Base-by-base conservation (phyloP, 139 green algal species). In the Microglena sp. region DNA sequence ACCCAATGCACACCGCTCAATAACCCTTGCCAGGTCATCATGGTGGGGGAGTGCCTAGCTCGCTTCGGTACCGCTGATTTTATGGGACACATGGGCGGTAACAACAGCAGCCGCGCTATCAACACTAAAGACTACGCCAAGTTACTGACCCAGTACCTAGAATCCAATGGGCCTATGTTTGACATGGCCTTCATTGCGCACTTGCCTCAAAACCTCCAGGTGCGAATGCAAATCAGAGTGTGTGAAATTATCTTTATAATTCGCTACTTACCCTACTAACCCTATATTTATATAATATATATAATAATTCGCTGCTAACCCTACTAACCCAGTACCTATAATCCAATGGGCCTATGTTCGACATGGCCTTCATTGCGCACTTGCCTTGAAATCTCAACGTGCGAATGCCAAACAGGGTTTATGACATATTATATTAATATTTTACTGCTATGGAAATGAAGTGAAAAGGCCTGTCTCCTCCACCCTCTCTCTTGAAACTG, bases 41-140 rank as follows among this genome's bases (percentile, higher is more conserved):
- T 65, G 58, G 58, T 65, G 5, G 61, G 61, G 11, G 61, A 67
- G 36, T 67, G 61, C 43, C 43, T 67, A 15, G 61, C 61, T 8
- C 26, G 43, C 18, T 67, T 67, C 40, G 61, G 61, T 5, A 59
- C 61, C 3, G 61, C 61, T n/a, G 61, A 67, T 11, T 67, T 67
- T 43, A n/a, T n/a, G n/a, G n/a, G n/a, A n/a, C n/a, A n/a, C n/a
- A 36, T 4, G 8, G 61, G 58, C 40, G 26, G 61, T 11, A 59
- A 27, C 61, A 67, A 67, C 43, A 21, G 27, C 26, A 43, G 27
- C 6, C 61, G 61, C 36, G 61, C 61, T 6, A 67, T 67, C 40
- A 67, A 57, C 61, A 67, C 61, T 11, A 67, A 67, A 29, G 61
- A 67, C 36, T 67, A 67, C 27, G 61, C 61, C 3, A 67, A 40